These are phyloP conservation scores for Pleurotus sapidus DNA, from an alignment of 768 basidiomycete species.

Conservation along the genomic window DNA sequence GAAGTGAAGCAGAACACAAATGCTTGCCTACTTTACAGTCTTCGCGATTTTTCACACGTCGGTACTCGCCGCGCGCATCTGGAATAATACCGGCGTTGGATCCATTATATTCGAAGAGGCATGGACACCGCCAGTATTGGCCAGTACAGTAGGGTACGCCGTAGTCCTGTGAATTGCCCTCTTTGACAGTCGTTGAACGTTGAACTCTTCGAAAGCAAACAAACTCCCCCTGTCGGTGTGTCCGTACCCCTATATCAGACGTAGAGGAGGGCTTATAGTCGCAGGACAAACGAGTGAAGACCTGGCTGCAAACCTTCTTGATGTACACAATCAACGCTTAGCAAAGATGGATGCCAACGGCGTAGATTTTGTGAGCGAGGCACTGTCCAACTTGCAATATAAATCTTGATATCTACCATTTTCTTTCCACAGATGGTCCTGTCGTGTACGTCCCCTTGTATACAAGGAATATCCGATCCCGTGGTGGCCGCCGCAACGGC, in stretches of 20 bases:
- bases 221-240: constrained; percentile 30
- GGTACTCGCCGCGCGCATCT: constrained; percentile 13
- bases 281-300: constrained; percentile 25
- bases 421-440: constrained; percentile 30
- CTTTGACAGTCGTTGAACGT: background rate
- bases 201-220: background rate
- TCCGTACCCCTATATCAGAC: background rate
- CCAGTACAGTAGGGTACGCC: constrained; percentile 19
- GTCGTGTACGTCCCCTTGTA: constrained; percentile 34
- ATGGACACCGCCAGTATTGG: constrained; percentile 32
- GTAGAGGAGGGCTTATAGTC: too few relatives aligned
- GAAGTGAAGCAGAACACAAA: too few relatives aligned
- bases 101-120: constrained; percentile 39
- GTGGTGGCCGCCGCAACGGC: constrained; percentile 30
- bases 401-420: background rate
- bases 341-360: constrained; percentile 32
- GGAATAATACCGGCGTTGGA: constrained; percentile 32
- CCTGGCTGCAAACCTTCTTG: constrained; percentile 31
- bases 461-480: constrained; percentile 36
- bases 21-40: too few relatives aligned
- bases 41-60: background rate
- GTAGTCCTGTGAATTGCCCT: background rate
- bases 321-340: constrained; percentile 36
- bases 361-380: constrained; percentile 31
- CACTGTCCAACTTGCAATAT: too few relatives aligned